Conservation (phyloP, 2,329 filamentous ascomycete species). For the Cucurbitaria berberidis region DNA sequence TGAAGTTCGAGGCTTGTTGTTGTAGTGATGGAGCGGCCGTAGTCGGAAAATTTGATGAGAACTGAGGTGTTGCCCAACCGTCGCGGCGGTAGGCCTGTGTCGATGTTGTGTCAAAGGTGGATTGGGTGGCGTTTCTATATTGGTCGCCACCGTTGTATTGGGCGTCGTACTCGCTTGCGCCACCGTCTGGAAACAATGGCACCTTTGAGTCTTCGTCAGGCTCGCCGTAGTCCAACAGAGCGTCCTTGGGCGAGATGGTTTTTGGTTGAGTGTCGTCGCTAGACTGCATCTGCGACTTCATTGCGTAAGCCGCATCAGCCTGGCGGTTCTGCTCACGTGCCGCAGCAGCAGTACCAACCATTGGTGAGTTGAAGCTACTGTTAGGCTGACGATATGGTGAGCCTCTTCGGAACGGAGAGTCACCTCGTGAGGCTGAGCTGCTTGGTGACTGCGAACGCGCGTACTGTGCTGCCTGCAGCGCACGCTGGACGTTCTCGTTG, state of each 20-base stretch:
- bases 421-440: conserved; percentile 63
- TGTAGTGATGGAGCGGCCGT: conserved; percentile 37
- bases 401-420: conserved; percentile 80
- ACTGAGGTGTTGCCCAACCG: conserved; percentile 46
- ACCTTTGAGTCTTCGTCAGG: conserved; percentile 71
- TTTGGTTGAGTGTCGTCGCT: conserved; percentile 61
- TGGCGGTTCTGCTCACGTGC: conserved; percentile 68
- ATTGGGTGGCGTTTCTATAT: conserved; percentile 45
- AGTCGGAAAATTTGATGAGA: conserved; percentile 42
- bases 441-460: conserved; percentile 66
- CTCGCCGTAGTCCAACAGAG: conserved; percentile 83
- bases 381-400: conserved; percentile 57
- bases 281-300: conserved; percentile 49
- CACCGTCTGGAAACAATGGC: conserved; percentile 73
- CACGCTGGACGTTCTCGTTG: conserved; percentile 69
- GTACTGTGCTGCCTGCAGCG: conserved; percentile 78
- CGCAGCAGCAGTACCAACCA: conserved; percentile 62
- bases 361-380: conserved; percentile 50
- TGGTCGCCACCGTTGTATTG: conserved; percentile 53
- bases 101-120: conserved; percentile 45
- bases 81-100: conserved; percentile 42
- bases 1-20: conserved; percentile 48
- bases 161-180: conserved; percentile 58
- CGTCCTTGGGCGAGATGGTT: conserved; percentile 95
- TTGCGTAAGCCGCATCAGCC: conserved; percentile 60